Evolutionary conservation across 202 grass and related monocot species (phyloP).

Genomic region (Thinopyrum obtusiflorum): DNA sequence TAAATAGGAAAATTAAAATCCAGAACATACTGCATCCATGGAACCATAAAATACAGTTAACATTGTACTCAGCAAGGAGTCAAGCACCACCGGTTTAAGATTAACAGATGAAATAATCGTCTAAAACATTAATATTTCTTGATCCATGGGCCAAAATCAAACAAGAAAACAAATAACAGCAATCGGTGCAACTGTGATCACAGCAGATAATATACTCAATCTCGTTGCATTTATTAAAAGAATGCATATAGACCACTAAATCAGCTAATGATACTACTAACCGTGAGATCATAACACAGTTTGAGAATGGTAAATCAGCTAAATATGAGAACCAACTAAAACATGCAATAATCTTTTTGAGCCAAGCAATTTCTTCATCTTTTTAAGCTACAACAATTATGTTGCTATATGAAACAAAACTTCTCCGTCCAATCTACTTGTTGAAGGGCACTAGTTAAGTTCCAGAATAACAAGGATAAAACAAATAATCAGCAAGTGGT

Average conservation of each 20-base stretch:
- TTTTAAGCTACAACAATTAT: too few species aligned
- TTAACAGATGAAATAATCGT: background rate
- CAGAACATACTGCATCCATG: background rate
- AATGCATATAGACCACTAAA: background rate
- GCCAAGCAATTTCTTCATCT: too few species aligned
- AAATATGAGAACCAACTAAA: background rate
- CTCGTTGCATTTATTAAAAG: background rate
- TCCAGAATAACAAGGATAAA: background rate
- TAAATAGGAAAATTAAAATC: background rate
- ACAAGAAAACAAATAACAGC: background rate
- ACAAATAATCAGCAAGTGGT: background rate
- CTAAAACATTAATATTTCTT: background rate
- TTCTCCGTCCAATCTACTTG: background rate
- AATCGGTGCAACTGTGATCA: background rate
- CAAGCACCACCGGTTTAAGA: background rate
- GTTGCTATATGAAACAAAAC: background rate
- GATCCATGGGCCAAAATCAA: background rate
- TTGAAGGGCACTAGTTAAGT: background rate
- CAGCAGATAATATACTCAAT: background rate
- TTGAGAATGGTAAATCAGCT: too few species aligned
- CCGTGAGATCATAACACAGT: too few species aligned
- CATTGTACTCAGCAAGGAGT: background rate
- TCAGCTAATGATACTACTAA: background rate
- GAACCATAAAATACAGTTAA: slow-evolving; percentile 2
- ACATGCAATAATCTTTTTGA: background rate